These are phyloP conservation scores for Penicillium brevicompactum DNA, from an alignment of 2,329 filamentous ascomycete species.

Conservation along the genomic window DNA sequence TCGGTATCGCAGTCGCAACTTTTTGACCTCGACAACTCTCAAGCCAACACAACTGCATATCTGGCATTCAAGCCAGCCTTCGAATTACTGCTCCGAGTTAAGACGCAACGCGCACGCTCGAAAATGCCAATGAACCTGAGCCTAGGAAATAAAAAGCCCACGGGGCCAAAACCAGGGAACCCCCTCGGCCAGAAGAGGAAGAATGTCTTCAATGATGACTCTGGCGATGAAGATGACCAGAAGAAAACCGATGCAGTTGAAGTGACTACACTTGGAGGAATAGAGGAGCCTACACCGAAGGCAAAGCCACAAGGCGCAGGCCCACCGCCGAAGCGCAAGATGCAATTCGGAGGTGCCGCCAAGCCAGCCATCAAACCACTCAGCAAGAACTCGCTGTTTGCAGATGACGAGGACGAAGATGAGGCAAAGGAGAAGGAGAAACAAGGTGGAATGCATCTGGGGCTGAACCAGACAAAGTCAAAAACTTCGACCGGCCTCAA, in stretches of 20 bases:
- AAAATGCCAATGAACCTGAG: slow-evolving; percentile 41
- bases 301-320: slow-evolving; percentile 18
- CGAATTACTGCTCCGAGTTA: too few species aligned
- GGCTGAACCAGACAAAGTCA: slow-evolving; percentile 25
- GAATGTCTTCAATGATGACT: slow-evolving; percentile 48
- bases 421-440: slow-evolving; percentile 20
- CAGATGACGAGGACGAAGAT: slow-evolving; percentile 38
- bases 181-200: slow-evolving; percentile 49
- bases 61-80: not conserved
- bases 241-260: slow-evolving; percentile 30
- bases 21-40: slow-evolving; percentile 10
- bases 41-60: not conserved
- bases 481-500: slow-evolving; percentile 17
- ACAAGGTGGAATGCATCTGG: slow-evolving; percentile 23
- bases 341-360: slow-evolving; percentile 26
- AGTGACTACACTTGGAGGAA: slow-evolving; percentile 43
- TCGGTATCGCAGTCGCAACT: slow-evolving; percentile 11
- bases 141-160: slow-evolving; percentile 39
- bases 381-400: slow-evolving; percentile 40
- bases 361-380: slow-evolving; percentile 36
- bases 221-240: slow-evolving; percentile 37
- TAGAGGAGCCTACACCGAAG: slow-evolving; percentile 26
- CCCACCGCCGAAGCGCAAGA: slow-evolving; percentile 38
- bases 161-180: slow-evolving; percentile 29
- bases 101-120: not conserved